These are phyloP conservation scores for Amylocarpus encephaloides DNA, from an alignment of 2,329 filamentous ascomycete genomes.

Conservation along the genomic window DNA sequence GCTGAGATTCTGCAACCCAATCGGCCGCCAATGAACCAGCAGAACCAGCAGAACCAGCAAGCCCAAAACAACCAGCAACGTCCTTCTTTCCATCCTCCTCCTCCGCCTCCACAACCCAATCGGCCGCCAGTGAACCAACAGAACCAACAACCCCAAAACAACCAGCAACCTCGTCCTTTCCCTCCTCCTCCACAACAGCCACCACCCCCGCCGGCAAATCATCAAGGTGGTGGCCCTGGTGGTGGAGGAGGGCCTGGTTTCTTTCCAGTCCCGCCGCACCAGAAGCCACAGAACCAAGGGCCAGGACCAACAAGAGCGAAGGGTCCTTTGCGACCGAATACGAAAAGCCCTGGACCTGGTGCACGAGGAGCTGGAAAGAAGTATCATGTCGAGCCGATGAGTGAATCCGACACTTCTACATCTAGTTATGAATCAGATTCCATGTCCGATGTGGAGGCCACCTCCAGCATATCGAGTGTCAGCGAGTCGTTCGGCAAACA, in stretches of 20 bases:
- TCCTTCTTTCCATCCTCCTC: not conserved
- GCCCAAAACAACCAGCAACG: not conserved
- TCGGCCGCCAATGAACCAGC: not conserved
- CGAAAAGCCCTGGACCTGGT: not conserved
- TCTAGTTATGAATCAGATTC: constrained; percentile 13
- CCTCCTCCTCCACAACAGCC: constrained; percentile 5
- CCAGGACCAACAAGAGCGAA: not conserved
- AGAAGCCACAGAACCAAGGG: too few relatives aligned
- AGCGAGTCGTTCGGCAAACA: constrained; percentile 4
- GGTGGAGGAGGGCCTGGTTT: not conserved
- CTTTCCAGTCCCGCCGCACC: too few relatives aligned
- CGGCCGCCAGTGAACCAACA: not conserved
- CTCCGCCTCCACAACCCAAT: constrained; percentile 7
- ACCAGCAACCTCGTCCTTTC: not conserved
- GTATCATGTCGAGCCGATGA: not conserved
- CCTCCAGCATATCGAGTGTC: constrained; percentile 5
- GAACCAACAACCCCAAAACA: not conserved
- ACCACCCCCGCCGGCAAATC: constrained; percentile 7
- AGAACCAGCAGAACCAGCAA: not conserved
- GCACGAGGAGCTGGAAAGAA: not conserved
- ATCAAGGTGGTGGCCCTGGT: not conserved
- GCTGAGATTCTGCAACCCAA: constrained; percentile 6
- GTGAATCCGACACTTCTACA: constrained; percentile 7
- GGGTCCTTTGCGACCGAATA: not conserved
- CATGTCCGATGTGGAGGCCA: constrained; percentile 3